These are phyloP conservation scores for Pleurotus tuoliensis DNA, from an alignment of 768 basidiomycete genomes.

Conservation along the genomic window DNA sequence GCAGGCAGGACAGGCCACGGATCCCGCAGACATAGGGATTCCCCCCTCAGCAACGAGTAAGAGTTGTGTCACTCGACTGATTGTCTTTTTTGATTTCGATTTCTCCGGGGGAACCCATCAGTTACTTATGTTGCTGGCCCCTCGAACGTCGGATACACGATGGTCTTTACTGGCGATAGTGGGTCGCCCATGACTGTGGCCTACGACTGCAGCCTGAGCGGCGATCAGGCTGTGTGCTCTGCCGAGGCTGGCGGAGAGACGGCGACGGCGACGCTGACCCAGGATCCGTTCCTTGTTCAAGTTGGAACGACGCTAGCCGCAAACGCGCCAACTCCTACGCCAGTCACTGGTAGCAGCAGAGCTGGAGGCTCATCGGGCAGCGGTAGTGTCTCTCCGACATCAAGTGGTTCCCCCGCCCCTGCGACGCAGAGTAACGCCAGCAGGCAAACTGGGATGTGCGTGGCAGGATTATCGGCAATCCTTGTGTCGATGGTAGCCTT, in stretches of 20 bases:
- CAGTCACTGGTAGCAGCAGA: background rate
- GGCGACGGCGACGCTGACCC: background rate
- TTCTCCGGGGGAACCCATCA: background rate
- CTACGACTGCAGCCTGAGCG: background rate
- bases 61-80: background rate
- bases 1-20: slow-evolving; percentile 30
- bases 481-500: background rate
- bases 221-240: background rate
- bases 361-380: background rate
- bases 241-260: background rate
- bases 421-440: background rate
- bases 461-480: too few relatives aligned
- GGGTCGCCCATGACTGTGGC: background rate
- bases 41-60: slow-evolving; percentile 4
- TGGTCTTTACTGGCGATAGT: background rate
- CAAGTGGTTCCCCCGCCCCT: background rate
- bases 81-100: background rate
- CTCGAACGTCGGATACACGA: background rate
- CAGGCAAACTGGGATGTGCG: background rate
- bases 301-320: background rate
- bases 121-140: slow-evolving; percentile 5
- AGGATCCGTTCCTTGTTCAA: slow-evolving; percentile 3
- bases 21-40: slow-evolving; percentile 14
- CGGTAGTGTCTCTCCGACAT: background rate
- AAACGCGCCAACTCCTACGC: background rate